phyloP scores from a whole-genome alignment of 768 basidiomycete genomes.

The Amanita polypyramis region DNA sequence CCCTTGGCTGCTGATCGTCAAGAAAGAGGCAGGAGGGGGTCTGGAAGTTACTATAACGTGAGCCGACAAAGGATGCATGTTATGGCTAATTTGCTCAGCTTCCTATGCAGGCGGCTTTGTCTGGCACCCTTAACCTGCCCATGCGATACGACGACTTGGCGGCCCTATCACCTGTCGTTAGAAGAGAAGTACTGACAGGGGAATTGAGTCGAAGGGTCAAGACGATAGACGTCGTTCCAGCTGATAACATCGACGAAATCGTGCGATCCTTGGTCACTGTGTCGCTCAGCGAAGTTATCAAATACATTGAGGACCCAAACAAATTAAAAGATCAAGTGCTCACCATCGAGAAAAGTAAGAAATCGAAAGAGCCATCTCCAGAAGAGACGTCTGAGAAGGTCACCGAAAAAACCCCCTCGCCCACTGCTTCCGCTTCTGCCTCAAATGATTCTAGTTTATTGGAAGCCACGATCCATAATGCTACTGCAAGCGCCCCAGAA shows the following conservation, averaged over 20 bases:
- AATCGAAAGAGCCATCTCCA: slow-evolving; percentile 16
- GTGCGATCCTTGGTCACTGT: slow-evolving; percentile 65
- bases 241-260: slow-evolving; percentile 47
- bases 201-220: slow-evolving; percentile 73
- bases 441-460: slow-evolving; percentile 68
- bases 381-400: slow-evolving; percentile 23
- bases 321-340: slow-evolving; percentile 59
- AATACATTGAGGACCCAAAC: slow-evolving; percentile 59
- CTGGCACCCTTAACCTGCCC: slow-evolving; percentile 70
- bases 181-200: slow-evolving; percentile 77
- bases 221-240: slow-evolving; percentile 38
- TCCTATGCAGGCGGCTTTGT: slow-evolving; percentile 56
- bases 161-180: slow-evolving; percentile 75
- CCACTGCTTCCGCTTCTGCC: slow-evolving; percentile 38
- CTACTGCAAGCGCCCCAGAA: slow-evolving; percentile 83
- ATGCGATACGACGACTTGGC: slow-evolving; percentile 85
- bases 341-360: slow-evolving; percentile 21
- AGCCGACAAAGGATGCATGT: slow-evolving; percentile 11
- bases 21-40: slow-evolving; percentile 65
- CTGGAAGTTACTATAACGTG: slow-evolving; percentile 83
- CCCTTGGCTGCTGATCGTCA: slow-evolving; percentile 50
- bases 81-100: slow-evolving; percentile 7
- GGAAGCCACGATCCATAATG: slow-evolving; percentile 50
- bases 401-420: slow-evolving; percentile 43
- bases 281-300: slow-evolving; percentile 68